These are phyloP conservation scores for grape (Vitis vinifera) DNA, from an alignment of 164 flowering plant species.

Conservation along the genomic window ASM3070453v1 NC_081821.1:7318001-7318500, in stretches of 20 bases:
- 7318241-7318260: constrained; percentile 25
- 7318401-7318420: constrained; percentile 6
- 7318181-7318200: no score
- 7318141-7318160: constrained; percentile 21
- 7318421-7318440: constrained; percentile 52
- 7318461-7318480: not conserved
- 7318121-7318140: constrained; percentile 44
- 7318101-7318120: constrained; percentile 25
- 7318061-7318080: not conserved
- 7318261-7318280: constrained; percentile 28
- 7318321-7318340: constrained; percentile 61
- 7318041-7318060: not conserved
- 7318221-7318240: constrained; percentile 13
- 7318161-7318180: no score
- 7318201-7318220: not conserved
- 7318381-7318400: not conserved
- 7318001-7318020: not conserved
- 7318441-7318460: constrained; percentile 32
- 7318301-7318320: constrained; percentile 45
- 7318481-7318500: not conserved
- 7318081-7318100: constrained; percentile 29
- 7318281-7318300: constrained; percentile 19
- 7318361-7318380: not conserved
- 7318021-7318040: not conserved
- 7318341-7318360: not conserved